phyloP scores from a whole-genome alignment of 768 basidiomycete species.

The Mycena leptocephala region DNA sequence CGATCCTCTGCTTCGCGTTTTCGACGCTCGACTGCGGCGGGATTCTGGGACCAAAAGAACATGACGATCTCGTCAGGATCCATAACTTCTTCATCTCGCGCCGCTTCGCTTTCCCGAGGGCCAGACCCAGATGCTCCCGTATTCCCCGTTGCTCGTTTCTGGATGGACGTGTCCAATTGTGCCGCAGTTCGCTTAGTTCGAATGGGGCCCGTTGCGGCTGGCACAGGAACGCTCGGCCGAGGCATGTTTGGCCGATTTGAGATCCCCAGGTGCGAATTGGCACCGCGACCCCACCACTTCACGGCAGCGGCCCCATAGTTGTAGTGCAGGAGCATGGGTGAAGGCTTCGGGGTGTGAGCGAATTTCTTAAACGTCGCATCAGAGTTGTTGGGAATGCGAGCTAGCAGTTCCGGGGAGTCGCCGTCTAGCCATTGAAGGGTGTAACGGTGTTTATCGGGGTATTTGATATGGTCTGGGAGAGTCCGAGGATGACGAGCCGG shows the following conservation, averaged over 20 bases:
- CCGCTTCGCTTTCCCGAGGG: background rate
- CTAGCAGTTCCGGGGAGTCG: background rate
- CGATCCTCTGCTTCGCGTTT: slow-evolving; percentile 18
- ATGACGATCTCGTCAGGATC: slow-evolving; percentile 23
- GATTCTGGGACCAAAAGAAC: slow-evolving; percentile 21
- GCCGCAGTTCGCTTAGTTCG: slow-evolving; percentile 17
- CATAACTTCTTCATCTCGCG: slow-evolving; percentile 18
- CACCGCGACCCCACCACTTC: slow-evolving; percentile 43
- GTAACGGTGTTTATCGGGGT: slow-evolving; percentile 39
- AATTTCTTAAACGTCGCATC: slow-evolving; percentile 45
- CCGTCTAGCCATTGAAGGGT: slow-evolving; percentile 43
- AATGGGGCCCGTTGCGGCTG: slow-evolving; percentile 34
- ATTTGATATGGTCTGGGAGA: slow-evolving; percentile 7
- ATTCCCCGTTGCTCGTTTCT: background rate
- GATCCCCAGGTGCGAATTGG: slow-evolving; percentile 10
- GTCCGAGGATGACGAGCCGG: slow-evolving; percentile 14
- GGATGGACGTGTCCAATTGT: background rate
- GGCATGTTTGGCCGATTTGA: slow-evolving; percentile 27
- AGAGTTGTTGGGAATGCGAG: background rate
- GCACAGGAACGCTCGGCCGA: slow-evolving; percentile 39
- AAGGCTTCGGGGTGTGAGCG: slow-evolving; percentile 39
- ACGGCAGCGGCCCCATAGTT: slow-evolving; percentile 49
- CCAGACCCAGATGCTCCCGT: slow-evolving; percentile 20
- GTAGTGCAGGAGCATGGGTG: slow-evolving; percentile 47
- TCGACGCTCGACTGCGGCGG: slow-evolving; percentile 23